A percentile compares a stretch with the other conserved stretches of the same genome.
These are phyloP conservation scores for Cyclotella choctawhatcheeana DNA, from an alignment of 108 stramenopile genomes.

Conservation along the genomic window DNA sequence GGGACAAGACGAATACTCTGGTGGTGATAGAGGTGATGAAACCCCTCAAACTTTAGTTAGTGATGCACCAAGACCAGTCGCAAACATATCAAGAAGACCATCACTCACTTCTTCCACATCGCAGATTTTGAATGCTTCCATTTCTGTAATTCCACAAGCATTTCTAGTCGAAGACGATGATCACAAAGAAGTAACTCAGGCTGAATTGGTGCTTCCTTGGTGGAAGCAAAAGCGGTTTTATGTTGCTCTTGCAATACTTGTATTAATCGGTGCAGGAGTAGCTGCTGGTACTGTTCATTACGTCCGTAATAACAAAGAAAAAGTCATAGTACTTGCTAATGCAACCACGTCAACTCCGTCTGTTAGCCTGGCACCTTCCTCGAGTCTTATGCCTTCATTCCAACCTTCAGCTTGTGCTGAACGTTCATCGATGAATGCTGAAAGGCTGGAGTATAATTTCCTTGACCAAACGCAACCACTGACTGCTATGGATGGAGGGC, in stretches of 20 bases:
- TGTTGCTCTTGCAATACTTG: background rate
- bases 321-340: background rate
- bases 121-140: background rate
- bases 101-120: background rate
- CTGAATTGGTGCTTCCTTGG: conserved; percentile 7
- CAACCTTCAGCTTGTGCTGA: conserved; percentile 10
- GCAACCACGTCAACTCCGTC: conserved; percentile 6
- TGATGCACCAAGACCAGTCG: too few relatives aligned
- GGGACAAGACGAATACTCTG: too few relatives aligned
- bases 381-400: background rate
- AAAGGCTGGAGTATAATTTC: background rate
- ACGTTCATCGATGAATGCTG: background rate
- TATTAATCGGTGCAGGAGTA: background rate
- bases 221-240: conserved; percentile 1
- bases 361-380: background rate
- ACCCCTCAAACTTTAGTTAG: too few relatives aligned
- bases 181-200: background rate
- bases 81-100: too few relatives aligned
- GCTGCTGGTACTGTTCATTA: background rate
- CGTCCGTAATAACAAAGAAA: background rate
- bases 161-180: background rate
- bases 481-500: background rate
- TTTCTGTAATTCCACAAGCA: conserved; percentile 4
- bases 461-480: background rate
- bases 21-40: too few relatives aligned